Percentiles rank a stretch among this genome's conserved stretches.
phyloP scores from a whole-genome alignment of 129 eudicot genomes.

The Tanacetum coccineum region DNA sequence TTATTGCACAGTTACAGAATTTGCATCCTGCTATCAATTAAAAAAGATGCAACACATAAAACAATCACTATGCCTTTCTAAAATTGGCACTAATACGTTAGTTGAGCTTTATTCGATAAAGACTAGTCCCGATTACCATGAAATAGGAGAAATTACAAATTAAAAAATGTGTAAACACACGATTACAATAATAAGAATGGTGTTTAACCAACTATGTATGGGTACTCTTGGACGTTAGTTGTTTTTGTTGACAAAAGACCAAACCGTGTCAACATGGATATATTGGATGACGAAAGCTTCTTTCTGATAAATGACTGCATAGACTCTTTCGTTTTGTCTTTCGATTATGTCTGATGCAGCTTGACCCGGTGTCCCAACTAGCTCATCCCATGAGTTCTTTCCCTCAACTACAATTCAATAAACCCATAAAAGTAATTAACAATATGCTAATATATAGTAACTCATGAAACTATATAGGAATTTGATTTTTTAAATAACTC shows the following conservation, averaged over 20 bases:
- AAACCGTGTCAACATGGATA: constrained; percentile 26
- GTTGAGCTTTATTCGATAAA: too few species aligned
- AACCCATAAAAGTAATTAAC: background rate
- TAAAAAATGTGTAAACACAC: background rate
- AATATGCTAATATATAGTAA: too few species aligned
- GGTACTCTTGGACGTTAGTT: constrained; percentile 24
- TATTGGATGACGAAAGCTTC: constrained; percentile 13
- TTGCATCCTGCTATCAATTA: too few species aligned
- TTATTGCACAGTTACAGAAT: too few species aligned
- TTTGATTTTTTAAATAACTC: too few species aligned
- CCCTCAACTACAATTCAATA: constrained; percentile 24
- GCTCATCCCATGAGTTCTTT: constrained; percentile 36
- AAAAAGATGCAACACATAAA: too few species aligned
- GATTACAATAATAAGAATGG: background rate
- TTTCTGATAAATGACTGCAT: constrained; percentile 24
- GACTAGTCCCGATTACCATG: too few species aligned
- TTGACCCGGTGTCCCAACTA: constrained; percentile 22
- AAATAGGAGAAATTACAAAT: background rate
- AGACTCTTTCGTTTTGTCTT: constrained; percentile 20
- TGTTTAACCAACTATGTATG: constrained; percentile 29
- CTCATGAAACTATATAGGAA: too few species aligned
- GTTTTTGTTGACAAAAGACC: constrained; percentile 26
- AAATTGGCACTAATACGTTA: too few species aligned
- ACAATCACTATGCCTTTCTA: too few species aligned
- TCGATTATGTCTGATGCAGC: constrained; percentile 23